Percentiles rank a stretch among this genome's conserved stretches.
Evolutionary conservation across 1,139 yeast genomes (phyloP).

Genomic region (Saccharomyces hybrid): DNA sequence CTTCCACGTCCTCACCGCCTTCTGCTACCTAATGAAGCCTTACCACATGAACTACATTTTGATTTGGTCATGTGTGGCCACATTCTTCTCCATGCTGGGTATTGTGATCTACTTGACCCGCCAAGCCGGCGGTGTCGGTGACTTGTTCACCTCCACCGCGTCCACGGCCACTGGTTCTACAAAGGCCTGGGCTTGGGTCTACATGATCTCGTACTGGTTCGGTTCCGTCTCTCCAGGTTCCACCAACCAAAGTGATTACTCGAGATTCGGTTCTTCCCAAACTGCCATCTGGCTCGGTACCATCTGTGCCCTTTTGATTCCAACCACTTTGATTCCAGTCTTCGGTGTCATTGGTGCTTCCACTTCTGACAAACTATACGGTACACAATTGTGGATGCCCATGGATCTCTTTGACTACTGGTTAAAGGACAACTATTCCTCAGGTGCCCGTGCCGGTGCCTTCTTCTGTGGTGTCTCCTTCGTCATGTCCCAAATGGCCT

Average conservation of each 20-base stretch:
- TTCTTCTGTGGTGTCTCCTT: conserved; percentile 42
- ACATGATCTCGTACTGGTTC: conserved; percentile 38
- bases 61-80: conserved; percentile 34
- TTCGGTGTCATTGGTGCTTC: conserved; percentile 39
- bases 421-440: conserved; percentile 32
- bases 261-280: conserved; percentile 36
- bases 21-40: conserved; percentile 35
- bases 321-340: conserved; percentile 37
- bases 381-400: conserved; percentile 37
- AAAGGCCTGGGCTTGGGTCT: conserved; percentile 39
- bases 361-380: conserved; percentile 32
- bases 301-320: conserved; percentile 32
- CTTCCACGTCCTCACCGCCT: conserved; percentile 37
- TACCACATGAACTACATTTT: conserved; percentile 34
- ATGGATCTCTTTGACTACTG: conserved; percentile 30
- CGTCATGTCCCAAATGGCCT: conserved; percentile 40
- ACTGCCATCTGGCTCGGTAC: conserved; percentile 34
- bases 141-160: conserved; percentile 27
- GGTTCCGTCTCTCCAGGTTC: conserved; percentile 40
- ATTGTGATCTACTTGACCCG: conserved; percentile 33
- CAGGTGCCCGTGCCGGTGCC: conserved; percentile 40
- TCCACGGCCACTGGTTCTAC: conserved; percentile 26
- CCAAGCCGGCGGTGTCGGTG: conserved; percentile 36
- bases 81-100: conserved; percentile 39
- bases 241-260: conserved; percentile 32